A percentile compares a stretch with the other conserved stretches of the same genome.
Conservation (phyloP, 2,329 filamentous ascomycete species). For the Zalaria obscura region DNA sequence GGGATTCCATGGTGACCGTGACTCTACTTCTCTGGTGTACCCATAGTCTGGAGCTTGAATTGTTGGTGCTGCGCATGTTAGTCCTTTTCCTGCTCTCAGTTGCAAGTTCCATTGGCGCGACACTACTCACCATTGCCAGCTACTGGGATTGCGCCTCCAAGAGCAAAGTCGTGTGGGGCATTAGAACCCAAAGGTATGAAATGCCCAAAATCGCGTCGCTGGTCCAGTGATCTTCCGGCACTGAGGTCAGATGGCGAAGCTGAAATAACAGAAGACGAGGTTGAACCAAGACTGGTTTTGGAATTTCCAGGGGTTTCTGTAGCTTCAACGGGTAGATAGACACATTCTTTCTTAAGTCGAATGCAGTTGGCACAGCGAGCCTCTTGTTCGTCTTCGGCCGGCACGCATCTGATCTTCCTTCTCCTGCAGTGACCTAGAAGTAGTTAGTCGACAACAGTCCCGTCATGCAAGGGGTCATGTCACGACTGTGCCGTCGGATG, state of each 20-base stretch:
- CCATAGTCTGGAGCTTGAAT: too few relatives aligned
- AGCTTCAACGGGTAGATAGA: constrained; percentile 71
- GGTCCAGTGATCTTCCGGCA: constrained; percentile 2
- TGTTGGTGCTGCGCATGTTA: too few relatives aligned
- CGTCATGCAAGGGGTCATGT: constrained; percentile 6
- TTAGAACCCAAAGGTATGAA: constrained; percentile 10
- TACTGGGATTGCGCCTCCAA: too few relatives aligned
- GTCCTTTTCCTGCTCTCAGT: too few relatives aligned
- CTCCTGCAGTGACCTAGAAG: constrained; percentile 70
- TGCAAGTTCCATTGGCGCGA: too few relatives aligned
- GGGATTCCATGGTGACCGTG: too few relatives aligned
- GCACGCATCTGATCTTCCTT: constrained; percentile 84
- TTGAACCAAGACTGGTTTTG: constrained; percentile 5
- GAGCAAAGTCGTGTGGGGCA: constrained; percentile 6
- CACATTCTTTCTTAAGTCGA: constrained; percentile 84
- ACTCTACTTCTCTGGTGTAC: too few relatives aligned
- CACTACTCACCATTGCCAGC: too few relatives aligned
- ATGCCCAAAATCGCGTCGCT: constrained; percentile 7
- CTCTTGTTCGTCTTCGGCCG: constrained; percentile 56
- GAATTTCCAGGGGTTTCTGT: constrained; percentile 46
- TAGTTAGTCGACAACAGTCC: constrained; percentile 9
- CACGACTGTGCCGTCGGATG: neutral
- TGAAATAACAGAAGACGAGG: constrained; percentile 7
- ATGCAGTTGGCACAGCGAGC: constrained; percentile 86
- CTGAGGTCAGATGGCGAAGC: constrained; percentile 6